phyloP scores from a whole-genome alignment of 306 rosid species.

The Gillenia trifoliata region DNA sequence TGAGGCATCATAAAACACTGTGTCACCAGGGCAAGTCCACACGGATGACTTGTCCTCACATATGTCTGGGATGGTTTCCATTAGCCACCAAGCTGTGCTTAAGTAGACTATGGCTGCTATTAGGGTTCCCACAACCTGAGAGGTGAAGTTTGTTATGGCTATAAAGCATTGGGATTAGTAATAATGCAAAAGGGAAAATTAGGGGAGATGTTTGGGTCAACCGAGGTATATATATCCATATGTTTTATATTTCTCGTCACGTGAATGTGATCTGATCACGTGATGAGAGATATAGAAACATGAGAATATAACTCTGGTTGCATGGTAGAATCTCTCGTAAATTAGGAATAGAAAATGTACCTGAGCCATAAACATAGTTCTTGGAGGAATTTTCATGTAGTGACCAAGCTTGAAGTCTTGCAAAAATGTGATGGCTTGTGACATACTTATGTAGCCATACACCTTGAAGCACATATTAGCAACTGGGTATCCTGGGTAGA shows the following conservation, averaged over 20 bases:
- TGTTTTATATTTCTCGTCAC: too few relatives aligned
- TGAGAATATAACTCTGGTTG: neutral
- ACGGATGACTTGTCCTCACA: conserved; percentile 66
- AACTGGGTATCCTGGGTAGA: conserved; percentile 92
- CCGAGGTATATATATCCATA: neutral
- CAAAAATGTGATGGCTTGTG: conserved; percentile 75
- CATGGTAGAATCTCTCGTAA: neutral
- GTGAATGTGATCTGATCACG: neutral
- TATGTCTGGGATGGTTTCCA: conserved; percentile 80
- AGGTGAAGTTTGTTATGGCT: neutral
- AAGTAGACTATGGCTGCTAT: conserved; percentile 61
- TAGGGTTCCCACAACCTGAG: conserved; percentile 70
- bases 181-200: neutral
- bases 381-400: conserved; percentile 97
- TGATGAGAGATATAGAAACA: neutral
- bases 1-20: conserved; percentile 83
- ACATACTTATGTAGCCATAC: conserved; percentile 88
- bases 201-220: neutral
- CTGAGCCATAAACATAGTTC: conserved; percentile 96
- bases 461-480: conserved; percentile 98
- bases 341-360: conserved; percentile 20
- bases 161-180: neutral
- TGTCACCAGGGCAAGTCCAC: conserved; percentile 87
- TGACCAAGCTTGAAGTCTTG: conserved; percentile 96
- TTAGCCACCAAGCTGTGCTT: conserved; percentile 89